These are phyloP conservation scores for Amanita exitialis DNA, from an alignment of 768 basidiomycete genomes.

Conservation along the genomic window DNA sequence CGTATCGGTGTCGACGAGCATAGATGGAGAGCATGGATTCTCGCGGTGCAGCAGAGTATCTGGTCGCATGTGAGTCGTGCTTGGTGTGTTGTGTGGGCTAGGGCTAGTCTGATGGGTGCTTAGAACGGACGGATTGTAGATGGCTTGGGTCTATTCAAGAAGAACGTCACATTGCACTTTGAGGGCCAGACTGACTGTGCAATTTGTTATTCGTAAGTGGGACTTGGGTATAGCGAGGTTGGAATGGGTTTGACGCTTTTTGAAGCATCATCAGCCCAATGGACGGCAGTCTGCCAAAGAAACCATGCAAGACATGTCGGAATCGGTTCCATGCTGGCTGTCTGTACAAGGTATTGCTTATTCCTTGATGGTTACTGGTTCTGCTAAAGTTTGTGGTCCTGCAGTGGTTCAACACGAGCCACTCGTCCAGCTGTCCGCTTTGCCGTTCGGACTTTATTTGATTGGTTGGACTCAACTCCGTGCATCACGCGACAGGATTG, in stretches of 20 bases:
- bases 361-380: neutral
- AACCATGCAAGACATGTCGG: slow-evolving; percentile 90
- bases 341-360: slow-evolving; percentile 62
- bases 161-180: slow-evolving; percentile 88
- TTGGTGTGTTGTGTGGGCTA: neutral
- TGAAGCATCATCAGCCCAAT: slow-evolving; percentile 81
- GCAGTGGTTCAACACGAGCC: slow-evolving; percentile 85
- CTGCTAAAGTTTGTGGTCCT: slow-evolving; percentile 3
- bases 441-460: slow-evolving; percentile 75
- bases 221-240: neutral
- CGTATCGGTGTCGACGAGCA: slow-evolving; percentile 84
- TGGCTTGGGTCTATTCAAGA: slow-evolving; percentile 83
- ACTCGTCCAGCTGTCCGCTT: slow-evolving; percentile 85
- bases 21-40: slow-evolving; percentile 88
- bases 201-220: slow-evolving; percentile 83
- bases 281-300: slow-evolving; percentile 81
- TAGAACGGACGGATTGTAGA: slow-evolving; percentile 90
- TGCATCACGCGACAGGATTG: neutral
- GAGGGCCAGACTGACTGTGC: slow-evolving; percentile 95
- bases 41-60: slow-evolving; percentile 85
- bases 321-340: slow-evolving; percentile 91
- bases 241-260: neutral
- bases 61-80: slow-evolving; percentile 63
- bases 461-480: neutral
- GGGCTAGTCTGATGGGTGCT: neutral